phyloP scores from a whole-genome alignment of 768 basidiomycete genomes.

The Grammothele lineata region DNA sequence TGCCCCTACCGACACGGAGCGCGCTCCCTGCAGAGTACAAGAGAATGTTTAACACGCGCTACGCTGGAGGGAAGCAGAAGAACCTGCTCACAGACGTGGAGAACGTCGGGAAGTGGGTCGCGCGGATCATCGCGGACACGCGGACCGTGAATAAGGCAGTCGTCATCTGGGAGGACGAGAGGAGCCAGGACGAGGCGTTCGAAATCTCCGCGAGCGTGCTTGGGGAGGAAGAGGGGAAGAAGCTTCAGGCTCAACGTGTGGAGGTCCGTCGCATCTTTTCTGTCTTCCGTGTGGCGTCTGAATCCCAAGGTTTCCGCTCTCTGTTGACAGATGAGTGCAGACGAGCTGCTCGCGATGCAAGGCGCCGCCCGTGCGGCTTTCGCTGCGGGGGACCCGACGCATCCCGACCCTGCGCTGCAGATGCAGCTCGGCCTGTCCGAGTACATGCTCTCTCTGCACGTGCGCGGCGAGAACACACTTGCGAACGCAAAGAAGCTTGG shows the following conservation, averaged over 20 bases:
- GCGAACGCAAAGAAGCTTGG: constrained; percentile 23
- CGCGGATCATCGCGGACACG: constrained; percentile 26
- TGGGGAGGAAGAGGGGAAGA: neutral
- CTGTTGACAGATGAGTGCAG: no score
- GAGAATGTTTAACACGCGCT: neutral
- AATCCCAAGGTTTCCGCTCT: no score
- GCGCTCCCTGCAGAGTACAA: neutral
- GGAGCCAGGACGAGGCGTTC: neutral
- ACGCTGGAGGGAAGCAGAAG: constrained; percentile 17
- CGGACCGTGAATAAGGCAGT: constrained; percentile 28
- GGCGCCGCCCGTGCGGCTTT: no score
- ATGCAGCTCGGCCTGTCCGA: neutral
- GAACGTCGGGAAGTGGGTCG: constrained; percentile 25
- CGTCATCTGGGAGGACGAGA: constrained; percentile 22
- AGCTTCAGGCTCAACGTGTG: no score
- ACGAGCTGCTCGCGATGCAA: no score
- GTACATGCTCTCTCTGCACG: constrained; percentile 15
- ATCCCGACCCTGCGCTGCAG: no score
- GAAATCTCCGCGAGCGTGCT: neutral
- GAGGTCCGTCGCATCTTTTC: no score
- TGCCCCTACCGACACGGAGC: neutral
- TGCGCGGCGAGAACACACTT: constrained; percentile 28
- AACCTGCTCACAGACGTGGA: constrained; percentile 18
- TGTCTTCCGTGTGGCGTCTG: no score
- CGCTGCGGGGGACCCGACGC: no score